Evolutionary conservation across 1,284 basidiomycete species (phyloP), one percentile per base, ranked within the genome.

Genomic region (Cutaneotrichosporon mucoides): DNA sequence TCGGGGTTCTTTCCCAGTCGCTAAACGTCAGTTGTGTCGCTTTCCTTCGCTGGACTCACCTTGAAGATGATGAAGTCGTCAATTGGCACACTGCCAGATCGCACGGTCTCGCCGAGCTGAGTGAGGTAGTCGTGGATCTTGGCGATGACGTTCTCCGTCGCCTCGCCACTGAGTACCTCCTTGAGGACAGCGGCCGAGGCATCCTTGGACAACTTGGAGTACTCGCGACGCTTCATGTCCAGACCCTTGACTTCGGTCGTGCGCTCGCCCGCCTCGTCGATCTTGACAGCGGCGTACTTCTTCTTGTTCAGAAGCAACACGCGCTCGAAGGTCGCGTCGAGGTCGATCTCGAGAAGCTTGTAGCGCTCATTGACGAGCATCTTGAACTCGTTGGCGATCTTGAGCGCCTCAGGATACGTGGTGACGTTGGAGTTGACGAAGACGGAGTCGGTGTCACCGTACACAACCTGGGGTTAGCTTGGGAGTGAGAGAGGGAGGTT

Each of bases 211-310:
- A 99, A 78, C 4, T 85, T 84, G 67, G 89, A 96, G 78, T 92
- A 99, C 76, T 99, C 96, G 81, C 96, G 82, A 52, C 96, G 86
- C 79, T 98, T 99, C 96, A 99, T 98, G 78, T 99, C 96, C 38
- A 99, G 81, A 79, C 96, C 96, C 76, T 99, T 99, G 77, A 99
- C 83, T 75, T 99, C 96, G 1, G 85, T 89, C 6, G 84, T 85
- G 7, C 88, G 89, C 57, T 85, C 82, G 1, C 83, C 83, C 12
- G 84, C 85, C 66, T 92, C 89, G 68, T 91, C 90, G 43, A 95
- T 86, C 79, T 97, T 96, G 73, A 97, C 83, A 0, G 96, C 96
- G 0, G 96, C 96, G 69, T 99, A 99, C 79, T 99, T 99, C 82
- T 99, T 99, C 85, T 99, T 99, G 73, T 99, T 95, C 54, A 99